These are phyloP conservation scores for Cyclotella atomus DNA, from an alignment of 108 stramenopile species.

Conservation along the genomic window DNA sequence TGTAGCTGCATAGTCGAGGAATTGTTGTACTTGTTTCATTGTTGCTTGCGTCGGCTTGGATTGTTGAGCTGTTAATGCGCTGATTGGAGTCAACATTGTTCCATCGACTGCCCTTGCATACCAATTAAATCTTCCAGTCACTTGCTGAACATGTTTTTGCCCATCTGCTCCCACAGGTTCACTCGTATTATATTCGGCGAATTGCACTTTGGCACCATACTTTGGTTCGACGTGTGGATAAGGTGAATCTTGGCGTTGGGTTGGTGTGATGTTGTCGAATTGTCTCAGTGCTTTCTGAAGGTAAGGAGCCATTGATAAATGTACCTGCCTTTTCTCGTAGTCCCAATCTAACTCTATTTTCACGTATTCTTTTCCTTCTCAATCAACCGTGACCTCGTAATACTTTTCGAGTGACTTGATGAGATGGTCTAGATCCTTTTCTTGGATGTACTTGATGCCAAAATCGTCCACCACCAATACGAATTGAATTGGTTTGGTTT, in stretches of 20 bases:
- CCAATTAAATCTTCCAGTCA: constrained; percentile 49
- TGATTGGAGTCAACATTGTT: neutral
- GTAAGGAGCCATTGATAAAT: constrained; percentile 8
- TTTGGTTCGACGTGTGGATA: constrained; percentile 22
- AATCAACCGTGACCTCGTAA: constrained; percentile 55
- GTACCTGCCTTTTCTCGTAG: constrained; percentile 3
- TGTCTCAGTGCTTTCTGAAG: constrained; percentile 4
- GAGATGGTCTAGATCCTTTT: constrained; percentile 46
- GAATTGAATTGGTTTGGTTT: constrained; percentile 29
- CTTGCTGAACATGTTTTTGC: constrained; percentile 44
- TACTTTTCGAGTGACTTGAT: constrained; percentile 32
- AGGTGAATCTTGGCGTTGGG: constrained; percentile 45
- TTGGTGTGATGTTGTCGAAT: constrained; percentile 19
- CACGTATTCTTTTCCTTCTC: constrained; percentile 22
- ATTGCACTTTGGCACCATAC: constrained; percentile 55
- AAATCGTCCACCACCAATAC: constrained; percentile 61
- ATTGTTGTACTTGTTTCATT: constrained; percentile 17
- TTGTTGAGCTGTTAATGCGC: neutral
- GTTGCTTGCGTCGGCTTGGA: constrained; percentile 16
- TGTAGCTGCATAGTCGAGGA: constrained; percentile 47
- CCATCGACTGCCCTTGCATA: constrained; percentile 38
- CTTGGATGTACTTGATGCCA: constrained; percentile 30
- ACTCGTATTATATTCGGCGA: constrained; percentile 16
- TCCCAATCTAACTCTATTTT: constrained; percentile 19
- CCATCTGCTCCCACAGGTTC: constrained; percentile 9